Conservation (phyloP, 2,329 filamentous ascomycete genomes). For the Trichoderma simmonsii region DNA sequence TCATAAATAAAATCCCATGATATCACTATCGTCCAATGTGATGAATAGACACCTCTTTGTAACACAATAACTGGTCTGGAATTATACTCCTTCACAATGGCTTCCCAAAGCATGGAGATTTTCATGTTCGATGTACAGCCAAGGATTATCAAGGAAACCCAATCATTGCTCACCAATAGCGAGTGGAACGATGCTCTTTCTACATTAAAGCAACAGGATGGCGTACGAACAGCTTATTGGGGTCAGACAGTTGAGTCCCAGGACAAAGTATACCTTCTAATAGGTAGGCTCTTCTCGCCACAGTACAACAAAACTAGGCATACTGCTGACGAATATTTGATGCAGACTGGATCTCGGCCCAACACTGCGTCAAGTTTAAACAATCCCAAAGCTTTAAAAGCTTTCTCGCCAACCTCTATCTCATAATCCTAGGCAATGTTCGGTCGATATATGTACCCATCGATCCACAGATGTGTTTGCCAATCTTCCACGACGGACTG, state of each 20-base stretch:
- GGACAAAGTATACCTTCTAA: not conserved
- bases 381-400: not conserved
- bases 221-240: not conserved
- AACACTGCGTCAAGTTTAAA: not conserved
- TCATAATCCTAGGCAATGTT: not conserved
- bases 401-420: not conserved
- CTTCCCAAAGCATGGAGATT: not conserved
- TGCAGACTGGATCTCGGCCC: not conserved
- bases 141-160: not conserved
- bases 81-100: not conserved
- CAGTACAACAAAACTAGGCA: not conserved
- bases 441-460: not conserved
- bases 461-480: not conserved
- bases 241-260: not conserved
- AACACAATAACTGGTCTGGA: not conserved
- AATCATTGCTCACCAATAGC: not conserved
- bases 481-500: not conserved
- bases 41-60: not conserved
- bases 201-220: not conserved
- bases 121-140: not conserved
- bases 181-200: not conserved
- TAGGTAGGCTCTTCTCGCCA: not conserved
- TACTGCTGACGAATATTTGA: not conserved
- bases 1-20: not conserved
- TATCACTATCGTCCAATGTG: not conserved